Conservation (phyloP, 129 eudicot species). For the Escallonia rubra region DNA sequence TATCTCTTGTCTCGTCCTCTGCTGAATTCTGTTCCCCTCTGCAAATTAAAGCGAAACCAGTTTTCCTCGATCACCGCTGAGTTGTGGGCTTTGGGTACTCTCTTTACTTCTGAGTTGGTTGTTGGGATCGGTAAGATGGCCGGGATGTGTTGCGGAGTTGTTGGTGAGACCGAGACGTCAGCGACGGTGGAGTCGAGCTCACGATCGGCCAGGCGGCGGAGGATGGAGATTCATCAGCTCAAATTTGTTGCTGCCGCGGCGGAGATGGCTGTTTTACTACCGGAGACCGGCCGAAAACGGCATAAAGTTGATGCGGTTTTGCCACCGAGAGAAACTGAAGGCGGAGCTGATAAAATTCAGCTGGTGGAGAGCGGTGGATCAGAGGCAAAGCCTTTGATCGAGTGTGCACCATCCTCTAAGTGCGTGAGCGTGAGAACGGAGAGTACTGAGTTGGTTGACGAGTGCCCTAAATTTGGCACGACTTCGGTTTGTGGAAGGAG, state of each 20-base stretch:
- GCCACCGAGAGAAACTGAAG: constrained; percentile 1
- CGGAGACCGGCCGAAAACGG: constrained; percentile 28
- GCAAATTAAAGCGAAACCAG: background rate
- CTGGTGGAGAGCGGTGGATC: background rate
- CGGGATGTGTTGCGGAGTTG: constrained; percentile 75
- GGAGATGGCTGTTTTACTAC: constrained; percentile 34
- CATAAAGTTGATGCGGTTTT: constrained; percentile 26
- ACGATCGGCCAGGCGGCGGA: constrained; percentile 44
- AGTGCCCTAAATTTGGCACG: constrained; percentile 56
- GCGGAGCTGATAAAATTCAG: background rate
- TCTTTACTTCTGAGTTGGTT: too few species aligned
- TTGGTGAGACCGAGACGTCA: constrained; percentile 63
- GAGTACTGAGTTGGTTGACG: constrained; percentile 14
- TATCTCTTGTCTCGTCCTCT: constrained; percentile 6
- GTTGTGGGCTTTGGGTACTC: background rate
- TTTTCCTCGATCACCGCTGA: background rate
- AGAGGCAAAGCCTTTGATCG: constrained; percentile 9
- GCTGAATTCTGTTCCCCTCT: background rate
- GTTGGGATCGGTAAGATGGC: constrained; percentile 38
- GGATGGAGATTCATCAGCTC: constrained; percentile 72
- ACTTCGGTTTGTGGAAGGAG: constrained; percentile 92
- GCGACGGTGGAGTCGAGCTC: constrained; percentile 57
- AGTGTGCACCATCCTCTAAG: background rate
- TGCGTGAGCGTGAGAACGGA: constrained; percentile 4
- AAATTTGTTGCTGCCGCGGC: constrained; percentile 48